Base-by-base conservation (phyloP, 1,284 basidiomycete genomes). In the Sporisorium exsertum region DNA sequence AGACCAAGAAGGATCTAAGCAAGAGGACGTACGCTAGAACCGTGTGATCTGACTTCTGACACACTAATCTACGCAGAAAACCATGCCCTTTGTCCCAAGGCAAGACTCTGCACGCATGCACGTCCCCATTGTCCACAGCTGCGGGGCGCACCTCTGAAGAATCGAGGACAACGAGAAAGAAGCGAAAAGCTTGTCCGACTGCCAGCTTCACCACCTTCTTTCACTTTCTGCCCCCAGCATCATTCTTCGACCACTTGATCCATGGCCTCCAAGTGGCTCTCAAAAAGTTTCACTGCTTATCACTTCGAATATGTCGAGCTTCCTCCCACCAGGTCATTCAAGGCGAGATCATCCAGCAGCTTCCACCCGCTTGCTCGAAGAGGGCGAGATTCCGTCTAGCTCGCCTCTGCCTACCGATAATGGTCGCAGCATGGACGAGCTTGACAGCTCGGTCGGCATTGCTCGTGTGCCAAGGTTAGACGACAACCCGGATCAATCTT, bases 221-320 rank as follows among this genome's bases (percentile, higher is more conserved):
- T n/a, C n/a, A n/a, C n/a, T n/a, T n/a, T n/a, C n/a, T n/a, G n/a
- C n/a, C n/a, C n/a, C 6, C 29, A 16, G 8, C 27, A 26, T 32
- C 27, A 29, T 51, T n/a, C 9, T 20, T 20, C 27, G 5, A 20
- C 32, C 49, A 33, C 20, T 52, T 13, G 35, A 35, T 35, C 9
- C 20, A 37, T 35, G 50, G 2, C 33, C 32, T 12, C 32, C 20
- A 15, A 35, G n/a, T 52, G 33, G 33, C 29, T 52, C 5, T n/a
- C 18, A 9, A 51, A 51, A 50, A 32, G 49, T n/a, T 20, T 51
- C 27, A 13, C 29, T 33, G n/a, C 50, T 52, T 33, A 52, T 35
- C 20, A 37, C 29, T 3, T 35, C 50, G n/a, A 52, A 33, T 33
- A 52, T 52, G 50, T 5, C 9, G 2, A 35, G 32, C 33, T 12